Conservation (phyloP, 2,329 filamentous ascomycete genomes). For the Monosporascus sp. region DNA sequence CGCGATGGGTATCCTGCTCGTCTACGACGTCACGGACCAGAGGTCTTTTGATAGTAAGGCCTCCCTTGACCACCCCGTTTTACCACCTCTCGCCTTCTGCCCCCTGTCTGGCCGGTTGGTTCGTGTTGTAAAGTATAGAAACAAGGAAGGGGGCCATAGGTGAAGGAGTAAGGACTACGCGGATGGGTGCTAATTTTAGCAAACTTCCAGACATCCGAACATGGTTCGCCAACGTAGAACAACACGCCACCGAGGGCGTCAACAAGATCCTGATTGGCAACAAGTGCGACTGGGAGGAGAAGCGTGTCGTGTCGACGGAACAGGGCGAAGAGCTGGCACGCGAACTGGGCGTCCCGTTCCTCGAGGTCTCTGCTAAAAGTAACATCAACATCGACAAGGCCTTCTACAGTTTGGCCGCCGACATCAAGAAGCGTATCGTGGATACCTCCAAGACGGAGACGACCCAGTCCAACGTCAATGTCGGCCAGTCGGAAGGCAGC, state of each 20-base stretch:
- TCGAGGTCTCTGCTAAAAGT: conserved; percentile 97
- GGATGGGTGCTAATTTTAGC: conserved; percentile 10
- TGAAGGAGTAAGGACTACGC: conserved; percentile 3
- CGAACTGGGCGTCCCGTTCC: conserved; percentile 95
- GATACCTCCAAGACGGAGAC: conserved; percentile 80
- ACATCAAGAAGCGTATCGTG: conserved; percentile 98
- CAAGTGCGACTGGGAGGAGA: conserved; percentile 99
- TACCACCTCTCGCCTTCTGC: conserved; percentile 3
- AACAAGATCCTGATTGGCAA: conserved; percentile 99
- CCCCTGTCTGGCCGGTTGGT: not conserved
- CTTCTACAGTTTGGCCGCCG: conserved; percentile 88
- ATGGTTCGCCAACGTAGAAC: conserved; percentile 98
- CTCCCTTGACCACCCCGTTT: conserved; percentile 6
- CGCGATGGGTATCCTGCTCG: conserved; percentile 95
- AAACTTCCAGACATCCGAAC: conserved; percentile 78
- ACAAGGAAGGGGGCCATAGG: conserved; percentile 1
- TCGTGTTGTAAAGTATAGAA: not conserved
- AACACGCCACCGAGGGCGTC: conserved; percentile 96
- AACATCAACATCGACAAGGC: conserved; percentile 99
- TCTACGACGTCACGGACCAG: conserved; percentile 98
- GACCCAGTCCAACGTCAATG: conserved; percentile 58
- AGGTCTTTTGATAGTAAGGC: conserved; percentile 82
- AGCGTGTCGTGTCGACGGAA: conserved; percentile 88
- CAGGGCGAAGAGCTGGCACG: conserved; percentile 89
- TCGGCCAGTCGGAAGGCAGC: conserved; percentile 56